Evolutionary conservation across 2,329 filamentous ascomycete species (phyloP).

Genomic region (Aspergillus ruber): DNA sequence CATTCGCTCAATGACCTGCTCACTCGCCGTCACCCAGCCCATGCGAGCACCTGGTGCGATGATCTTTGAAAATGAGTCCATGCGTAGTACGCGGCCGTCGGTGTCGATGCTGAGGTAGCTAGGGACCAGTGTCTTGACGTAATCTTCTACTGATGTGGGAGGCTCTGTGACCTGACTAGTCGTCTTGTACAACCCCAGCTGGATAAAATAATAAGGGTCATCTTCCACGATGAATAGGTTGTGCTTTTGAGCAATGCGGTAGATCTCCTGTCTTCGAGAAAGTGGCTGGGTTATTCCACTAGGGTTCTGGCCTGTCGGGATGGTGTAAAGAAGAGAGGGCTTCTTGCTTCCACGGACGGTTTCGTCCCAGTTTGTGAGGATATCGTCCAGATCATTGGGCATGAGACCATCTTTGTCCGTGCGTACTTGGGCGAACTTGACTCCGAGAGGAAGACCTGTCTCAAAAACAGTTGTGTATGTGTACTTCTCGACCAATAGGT

Average conservation of each 20-base stretch:
- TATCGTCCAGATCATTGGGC: constrained; percentile 50
- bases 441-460: constrained; percentile 52
- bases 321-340: constrained; percentile 57
- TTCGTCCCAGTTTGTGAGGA: constrained; percentile 55
- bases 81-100: constrained; percentile 78
- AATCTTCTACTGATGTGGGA: constrained; percentile 57
- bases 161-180: constrained; percentile 23
- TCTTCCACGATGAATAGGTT: constrained; percentile 91
- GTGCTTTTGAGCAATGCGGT: constrained; percentile 71
- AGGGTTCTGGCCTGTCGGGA: constrained; percentile 78
- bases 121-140: constrained; percentile 75
- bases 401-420: constrained; percentile 58
- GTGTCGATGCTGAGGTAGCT: constrained; percentile 76
- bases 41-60: constrained; percentile 83
- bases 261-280: constrained; percentile 68
- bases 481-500: constrained; percentile 75
- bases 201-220: constrained; percentile 92
- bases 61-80: constrained; percentile 93
- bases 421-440: constrained; percentile 49
- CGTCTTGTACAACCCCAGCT: constrained; percentile 65
- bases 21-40: constrained; percentile 85
- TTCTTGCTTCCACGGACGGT: constrained; percentile 46
- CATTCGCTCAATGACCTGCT: constrained; percentile 67
- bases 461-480: constrained; percentile 68
- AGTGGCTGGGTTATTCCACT: constrained; percentile 70